These are phyloP conservation scores for Aspergillus aculeatus DNA, from an alignment of 2,329 filamentous ascomycete genomes.

Conservation along the genomic window DNA sequence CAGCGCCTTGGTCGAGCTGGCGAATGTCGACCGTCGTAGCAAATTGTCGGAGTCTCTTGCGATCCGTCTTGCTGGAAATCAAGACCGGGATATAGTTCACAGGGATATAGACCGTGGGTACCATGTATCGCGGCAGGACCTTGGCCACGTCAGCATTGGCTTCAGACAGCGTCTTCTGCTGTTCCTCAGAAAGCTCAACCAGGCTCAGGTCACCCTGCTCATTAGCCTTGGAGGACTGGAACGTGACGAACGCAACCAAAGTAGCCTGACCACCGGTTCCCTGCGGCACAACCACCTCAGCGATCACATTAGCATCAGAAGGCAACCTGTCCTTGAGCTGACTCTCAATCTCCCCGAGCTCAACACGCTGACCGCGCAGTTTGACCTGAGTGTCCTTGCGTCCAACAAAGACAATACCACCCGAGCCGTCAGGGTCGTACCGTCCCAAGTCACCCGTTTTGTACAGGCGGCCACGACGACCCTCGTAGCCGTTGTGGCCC, in stretches of 20 bases:
- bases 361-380: slow-evolving; percentile 44
- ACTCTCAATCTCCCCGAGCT: slow-evolving; percentile 44
- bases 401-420: slow-evolving; percentile 38
- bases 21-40: slow-evolving; percentile 35
- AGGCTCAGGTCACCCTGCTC: slow-evolving; percentile 18
- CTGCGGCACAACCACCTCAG: slow-evolving; percentile 48
- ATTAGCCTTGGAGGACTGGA: slow-evolving; percentile 22
- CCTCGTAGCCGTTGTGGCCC: slow-evolving; percentile 24
- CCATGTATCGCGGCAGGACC: slow-evolving; percentile 34
- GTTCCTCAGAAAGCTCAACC: slow-evolving; percentile 17
- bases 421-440: slow-evolving; percentile 40
- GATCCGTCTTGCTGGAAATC: slow-evolving; percentile 48
- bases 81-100: slow-evolving; percentile 44
- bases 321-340: slow-evolving; percentile 32
- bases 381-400: slow-evolving; percentile 45
- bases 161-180: slow-evolving; percentile 18
- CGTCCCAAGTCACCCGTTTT: slow-evolving; percentile 42
- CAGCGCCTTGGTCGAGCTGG: slow-evolving; percentile 26
- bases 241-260: slow-evolving; percentile 33
- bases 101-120: slow-evolving; percentile 45
- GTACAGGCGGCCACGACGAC: slow-evolving; percentile 37
- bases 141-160: slow-evolving; percentile 26
- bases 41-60: slow-evolving; percentile 37
- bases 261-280: slow-evolving; percentile 28
- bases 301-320: slow-evolving; percentile 41